Evolutionary conservation across 108 stramenopile species (phyloP).

Genomic region (Fistulifera solaris): DNA sequence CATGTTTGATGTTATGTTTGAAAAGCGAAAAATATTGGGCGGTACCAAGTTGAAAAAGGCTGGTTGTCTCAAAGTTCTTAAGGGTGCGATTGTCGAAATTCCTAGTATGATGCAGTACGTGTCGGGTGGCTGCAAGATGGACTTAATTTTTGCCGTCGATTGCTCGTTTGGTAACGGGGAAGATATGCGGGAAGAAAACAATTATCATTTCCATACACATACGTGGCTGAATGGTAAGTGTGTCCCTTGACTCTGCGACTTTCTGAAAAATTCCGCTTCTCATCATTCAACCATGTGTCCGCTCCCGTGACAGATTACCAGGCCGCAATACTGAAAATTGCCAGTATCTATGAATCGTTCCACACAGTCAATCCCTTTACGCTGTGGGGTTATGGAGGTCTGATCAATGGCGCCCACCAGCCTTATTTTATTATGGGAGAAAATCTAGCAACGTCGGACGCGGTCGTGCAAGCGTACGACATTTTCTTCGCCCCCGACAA

Average conservation of each 20-base stretch:
- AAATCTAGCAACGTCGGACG: slow-evolving; percentile 44
- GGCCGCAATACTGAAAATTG: slow-evolving; percentile 64
- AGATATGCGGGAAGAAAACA: slow-evolving; percentile 28
- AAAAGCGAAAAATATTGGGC: slow-evolving; percentile 28
- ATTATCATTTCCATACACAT: slow-evolving; percentile 37
- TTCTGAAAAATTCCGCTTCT: too few relatives aligned
- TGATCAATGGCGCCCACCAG: slow-evolving; percentile 40
- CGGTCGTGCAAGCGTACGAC: slow-evolving; percentile 64
- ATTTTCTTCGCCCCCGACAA: slow-evolving; percentile 28
- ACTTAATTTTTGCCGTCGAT: slow-evolving; percentile 70
- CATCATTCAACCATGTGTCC: not conserved
- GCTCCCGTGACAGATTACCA: slow-evolving; percentile 36
- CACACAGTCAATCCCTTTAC: slow-evolving; percentile 47
- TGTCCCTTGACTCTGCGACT: too few relatives aligned
- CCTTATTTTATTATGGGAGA: slow-evolving; percentile 26
- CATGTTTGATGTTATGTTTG: slow-evolving; percentile 33
- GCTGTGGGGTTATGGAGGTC: slow-evolving; percentile 87
- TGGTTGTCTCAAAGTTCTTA: slow-evolving; percentile 35
- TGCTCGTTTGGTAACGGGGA: slow-evolving; percentile 52
- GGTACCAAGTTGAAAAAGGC: slow-evolving; percentile 29
- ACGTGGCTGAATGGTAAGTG: slow-evolving; percentile 27
- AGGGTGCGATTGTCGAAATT: slow-evolving; percentile 25
- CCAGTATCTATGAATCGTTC: slow-evolving; percentile 53
- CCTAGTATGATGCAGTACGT: slow-evolving; percentile 52
- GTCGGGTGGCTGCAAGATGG: slow-evolving; percentile 48